Base-by-base conservation (phyloP, 306 rosid genomes). In the Elaeagnus macrophylla region DNA sequence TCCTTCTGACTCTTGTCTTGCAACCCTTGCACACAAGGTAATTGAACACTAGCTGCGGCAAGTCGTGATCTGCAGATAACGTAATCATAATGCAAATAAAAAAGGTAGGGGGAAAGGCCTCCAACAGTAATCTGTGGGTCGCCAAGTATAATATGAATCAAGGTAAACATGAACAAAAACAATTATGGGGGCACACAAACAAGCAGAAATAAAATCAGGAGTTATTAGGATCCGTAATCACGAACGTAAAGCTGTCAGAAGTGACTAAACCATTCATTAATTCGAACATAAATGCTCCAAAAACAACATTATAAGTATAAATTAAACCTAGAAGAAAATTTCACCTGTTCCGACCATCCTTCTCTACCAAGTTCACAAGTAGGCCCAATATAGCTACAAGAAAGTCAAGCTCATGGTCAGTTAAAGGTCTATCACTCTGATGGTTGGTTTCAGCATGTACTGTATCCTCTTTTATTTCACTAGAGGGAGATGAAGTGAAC, bases 361-460 rank as follows among this genome's bases (percentile, higher is more conserved):
- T 87, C 80, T 93, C 99, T 6, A 93, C 88, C 71, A 93, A 80
- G 77, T 93, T 93, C 66, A 93, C 96, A 64, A 93, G 96, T 61
- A 93, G 77, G 61, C 99, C 99, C 69, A 93, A 71, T 67, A 93
- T 93, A 37, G 99, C 96, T 53, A 93, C 99, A 56, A 93, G 99
- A 72, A 93, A 87, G 78, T 93, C 96, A 53, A 82, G 72, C 75
- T 93, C 99, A 2, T 84, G 75, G 81, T 93, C 99, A 14, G 76
- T 72, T 39, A 93, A 87, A 61, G 66, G 91, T 49, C 39, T 82
- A 53, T 84, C 84, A 66, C 39, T 45, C 57, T 64, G 86, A 59
- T 49, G 62, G 48, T 67, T 83, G 19, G 68, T 54, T 54, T 65
- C 75, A 38, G 57, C 59, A 60, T 54, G 62, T 51, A 66, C 71